Base-by-base conservation (phyloP, 495 filamentous ascomycete species). In the Rostrohypoxylon terebratum region DNA sequence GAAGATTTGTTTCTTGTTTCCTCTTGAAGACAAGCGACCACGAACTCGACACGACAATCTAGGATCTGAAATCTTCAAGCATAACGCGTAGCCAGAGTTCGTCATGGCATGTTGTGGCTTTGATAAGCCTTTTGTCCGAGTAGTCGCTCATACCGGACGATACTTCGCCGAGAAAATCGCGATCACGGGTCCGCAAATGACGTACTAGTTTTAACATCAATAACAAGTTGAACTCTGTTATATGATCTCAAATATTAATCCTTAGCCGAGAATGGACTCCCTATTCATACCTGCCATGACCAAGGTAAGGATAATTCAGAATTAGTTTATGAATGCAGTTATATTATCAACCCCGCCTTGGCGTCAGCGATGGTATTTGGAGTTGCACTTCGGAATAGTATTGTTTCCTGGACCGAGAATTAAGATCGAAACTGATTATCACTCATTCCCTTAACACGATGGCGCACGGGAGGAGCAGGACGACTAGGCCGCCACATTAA, bases 401-500 rank as follows among this genome's bases (percentile, higher is more conserved):
- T 28, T 21, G 20, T 55, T 25, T 65, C 50, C 23, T 51, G 54
- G 18, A 53, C 20, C 34, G 31, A 42, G 31, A 42, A 57, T 14
- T 42, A 48, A 5, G 28, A 31, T 20, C 28, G 25, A 21, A 14
- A n/a, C 38, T 42, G 13, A 4, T 14, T 10, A 38, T 38, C 38
- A 42, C 13, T 38, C 7, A 34, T 42, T 18, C 9, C 34, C 40
- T 23, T 60, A 60, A 53, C n/a, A 68, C 61, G 21, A 44, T 50
- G 11, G 11, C 13, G 40, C 44, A 61, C 50, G 53, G 47, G 25
- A 54, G 21, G 48, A 54, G 13, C 44, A 36, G 25, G 38, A 60
- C 50, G 58, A 61, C 40, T 34, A 66, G 40, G 40, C 68, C 58
- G 53, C 63, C 36, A 59, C 36, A 63, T 38, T 50, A 48, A 42